Conservation (phyloP, 2,329 filamentous ascomycete species). For the Hypoxylon sp. region DNA sequence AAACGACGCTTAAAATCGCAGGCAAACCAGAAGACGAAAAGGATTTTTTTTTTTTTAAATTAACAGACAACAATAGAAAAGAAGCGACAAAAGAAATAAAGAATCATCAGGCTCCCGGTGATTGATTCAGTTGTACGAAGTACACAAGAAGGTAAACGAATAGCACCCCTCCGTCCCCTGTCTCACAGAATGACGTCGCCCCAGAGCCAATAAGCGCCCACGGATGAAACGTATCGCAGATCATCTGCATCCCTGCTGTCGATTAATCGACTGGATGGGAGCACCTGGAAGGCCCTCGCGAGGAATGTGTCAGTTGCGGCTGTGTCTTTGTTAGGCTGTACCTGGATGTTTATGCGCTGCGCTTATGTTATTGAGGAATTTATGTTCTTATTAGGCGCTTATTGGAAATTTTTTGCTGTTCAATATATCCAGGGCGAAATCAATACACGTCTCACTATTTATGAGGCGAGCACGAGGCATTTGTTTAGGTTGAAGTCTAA, state of each 20-base stretch:
- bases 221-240: conserved; percentile 32
- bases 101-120: conserved; percentile 1
- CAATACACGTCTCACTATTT: too few relatives aligned
- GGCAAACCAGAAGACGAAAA: not conserved
- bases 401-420: too few relatives aligned
- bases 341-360: conserved; percentile 2
- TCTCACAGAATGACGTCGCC: conserved; percentile 31
- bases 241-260: conserved; percentile 23
- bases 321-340: conserved; percentile 28
- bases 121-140: too few relatives aligned
- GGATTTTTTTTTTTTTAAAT: too few relatives aligned
- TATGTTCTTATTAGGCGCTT: too few relatives aligned
- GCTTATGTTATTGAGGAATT: too few relatives aligned
- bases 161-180: conserved; percentile 5
- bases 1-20: not conserved
- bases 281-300: not conserved
- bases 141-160: too few relatives aligned
- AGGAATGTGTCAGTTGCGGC: conserved; percentile 18
- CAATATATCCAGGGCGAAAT: too few relatives aligned
- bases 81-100: not conserved
- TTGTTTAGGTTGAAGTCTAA: too few relatives aligned
- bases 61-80: conserved; percentile 5
- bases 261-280: conserved; percentile 31
- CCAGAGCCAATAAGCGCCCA: conserved; percentile 24
- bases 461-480: too few relatives aligned